Evolutionary conservation across 805 yeast genomes (phyloP), one percentile per base, ranked within the genome.

Genomic region (Diddensiella transvaalensis): DNA sequence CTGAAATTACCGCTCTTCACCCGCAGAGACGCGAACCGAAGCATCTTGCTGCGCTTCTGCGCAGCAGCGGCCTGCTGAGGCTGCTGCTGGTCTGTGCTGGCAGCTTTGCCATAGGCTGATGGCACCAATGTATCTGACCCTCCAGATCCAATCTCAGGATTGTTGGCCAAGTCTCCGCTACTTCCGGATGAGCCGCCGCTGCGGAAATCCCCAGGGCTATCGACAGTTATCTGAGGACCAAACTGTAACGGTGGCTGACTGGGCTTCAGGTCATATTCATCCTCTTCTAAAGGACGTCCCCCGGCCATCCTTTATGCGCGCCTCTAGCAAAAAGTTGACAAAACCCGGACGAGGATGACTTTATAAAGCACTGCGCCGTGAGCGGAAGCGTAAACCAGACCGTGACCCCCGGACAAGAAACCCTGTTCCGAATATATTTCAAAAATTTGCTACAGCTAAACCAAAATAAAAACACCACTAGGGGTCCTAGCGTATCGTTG

Each of bases 21-120:
- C 15, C 30, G 46, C 19, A 47, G 4, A 2, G 50, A 40, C 8
- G 46, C 50, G 23, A 47, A 47, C 15, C 50, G 23, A 36, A 47
- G 42, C 22, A 41, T 47, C 40, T 47, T 47, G 41, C 44, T 40
- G 8, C 32, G 32, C 13, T 26, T 26, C 8, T 13, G 11, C 13
- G 32, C 11, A 13, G 8, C 13, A 8, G 32, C 11, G 13, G 32
- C 11, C 13, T 13, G 32, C 8, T 26, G 4, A 8, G 32, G 32
- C n/a, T n/a, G n/a, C n/a, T n/a, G n/a, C n/a, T n/a, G n/a, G n/a
- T n/a, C n/a, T 8, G 8, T 26, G 13, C 13, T 26, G 13, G 8
- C 13, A 13, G 32, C 13, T 26, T 26, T 26, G 32, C 32, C 32
- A 13, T 26, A 8, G 32, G 32, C 32, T 8, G 32, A 26, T 8